Percentiles rank a stretch among this genome's conserved stretches.
Evolutionary conservation across 2,329 filamentous ascomycete genomes (phyloP).

Genomic region (Pseudogymnoascus sp.): DNA sequence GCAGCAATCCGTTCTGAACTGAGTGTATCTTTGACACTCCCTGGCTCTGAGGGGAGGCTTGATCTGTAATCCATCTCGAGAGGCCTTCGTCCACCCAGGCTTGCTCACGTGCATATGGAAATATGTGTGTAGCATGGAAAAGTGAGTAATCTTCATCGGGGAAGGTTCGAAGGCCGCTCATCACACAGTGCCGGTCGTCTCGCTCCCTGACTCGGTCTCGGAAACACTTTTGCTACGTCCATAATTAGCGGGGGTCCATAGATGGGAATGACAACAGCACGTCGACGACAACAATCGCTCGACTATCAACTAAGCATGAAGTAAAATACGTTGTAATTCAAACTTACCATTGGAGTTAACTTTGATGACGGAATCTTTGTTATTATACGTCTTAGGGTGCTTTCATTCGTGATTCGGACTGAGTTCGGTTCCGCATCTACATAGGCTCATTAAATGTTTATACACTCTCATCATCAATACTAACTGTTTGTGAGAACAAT

Average conservation of each 20-base stretch:
- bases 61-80: background rate
- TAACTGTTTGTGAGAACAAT: background rate
- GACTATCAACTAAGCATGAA: background rate
- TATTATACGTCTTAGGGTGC: background rate
- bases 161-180: background rate
- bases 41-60: background rate
- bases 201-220: background rate
- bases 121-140: background rate
- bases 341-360: background rate
- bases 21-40: background rate
- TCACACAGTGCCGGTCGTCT: background rate
- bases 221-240: background rate
- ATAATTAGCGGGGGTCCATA: background rate
- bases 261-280: background rate
- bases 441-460: background rate
- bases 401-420: background rate
- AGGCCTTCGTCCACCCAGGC: background rate
- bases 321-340: background rate
- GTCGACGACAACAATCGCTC: background rate
- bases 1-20: background rate
- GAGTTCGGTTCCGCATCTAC: background rate
- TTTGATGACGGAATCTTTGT: background rate
- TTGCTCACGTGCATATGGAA: background rate
- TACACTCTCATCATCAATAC: background rate
- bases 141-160: background rate